Conservation (phyloP, 2,329 filamentous ascomycete genomes). For the Fusarium xyrophilum region DNA sequence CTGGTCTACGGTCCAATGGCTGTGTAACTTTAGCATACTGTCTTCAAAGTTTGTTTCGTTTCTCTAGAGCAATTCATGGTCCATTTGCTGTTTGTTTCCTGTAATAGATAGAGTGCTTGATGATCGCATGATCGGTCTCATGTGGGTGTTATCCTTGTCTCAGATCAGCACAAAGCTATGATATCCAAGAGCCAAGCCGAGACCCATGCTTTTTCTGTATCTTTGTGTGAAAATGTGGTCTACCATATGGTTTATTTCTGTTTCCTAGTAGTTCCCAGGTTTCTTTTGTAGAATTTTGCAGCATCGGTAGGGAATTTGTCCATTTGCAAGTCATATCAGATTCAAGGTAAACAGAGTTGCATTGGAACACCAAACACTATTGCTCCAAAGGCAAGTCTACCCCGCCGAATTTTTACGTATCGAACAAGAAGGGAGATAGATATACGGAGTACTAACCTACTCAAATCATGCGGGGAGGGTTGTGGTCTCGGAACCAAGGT, state of each 20-base stretch:
- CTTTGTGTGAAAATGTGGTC: not conserved
- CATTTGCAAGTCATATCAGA: not conserved
- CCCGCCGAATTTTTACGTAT: not conserved
- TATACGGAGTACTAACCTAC: not conserved
- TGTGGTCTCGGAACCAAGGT: not conserved
- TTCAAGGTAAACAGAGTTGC: not conserved
- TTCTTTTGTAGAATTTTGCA: not conserved
- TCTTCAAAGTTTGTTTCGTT: not conserved
- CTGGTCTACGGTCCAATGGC: not conserved
- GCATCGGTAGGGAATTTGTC: not conserved
- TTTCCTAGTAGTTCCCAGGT: not conserved
- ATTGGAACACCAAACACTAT: not conserved
- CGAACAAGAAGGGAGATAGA: not conserved
- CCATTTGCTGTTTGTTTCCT: not conserved
- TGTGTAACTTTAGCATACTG: not conserved
- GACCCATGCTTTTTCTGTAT: slow-evolving; percentile 4
- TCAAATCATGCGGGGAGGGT: not conserved
- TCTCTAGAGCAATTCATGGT: not conserved
- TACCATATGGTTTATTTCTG: not conserved
- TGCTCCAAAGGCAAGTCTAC: not conserved
- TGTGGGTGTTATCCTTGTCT: slow-evolving; percentile 29
- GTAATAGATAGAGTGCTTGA: not conserved
- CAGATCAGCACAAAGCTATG: slow-evolving; percentile 22
- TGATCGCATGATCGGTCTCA: slow-evolving; percentile 13
- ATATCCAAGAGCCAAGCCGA: slow-evolving; percentile 9